Conservation (phyloP, 2,329 filamentous ascomycete species). For the Neonectria coccinea region DNA sequence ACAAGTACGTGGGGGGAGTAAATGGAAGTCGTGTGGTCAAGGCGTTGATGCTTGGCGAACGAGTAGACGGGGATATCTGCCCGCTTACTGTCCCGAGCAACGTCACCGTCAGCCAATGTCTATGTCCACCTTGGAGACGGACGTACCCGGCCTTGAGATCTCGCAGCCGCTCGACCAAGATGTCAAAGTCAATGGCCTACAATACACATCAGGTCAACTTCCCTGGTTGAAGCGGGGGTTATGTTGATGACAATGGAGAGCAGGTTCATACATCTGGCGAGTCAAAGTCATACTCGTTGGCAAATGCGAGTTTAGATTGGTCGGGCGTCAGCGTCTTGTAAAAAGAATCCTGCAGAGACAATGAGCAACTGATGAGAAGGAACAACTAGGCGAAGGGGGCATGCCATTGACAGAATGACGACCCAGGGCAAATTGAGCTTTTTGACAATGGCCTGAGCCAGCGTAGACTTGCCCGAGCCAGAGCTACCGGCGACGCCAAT, state of each 20-base stretch:
- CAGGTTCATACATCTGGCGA: slow-evolving; percentile 73
- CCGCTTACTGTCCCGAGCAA: slow-evolving; percentile 70
- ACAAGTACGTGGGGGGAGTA: slow-evolving; percentile 98
- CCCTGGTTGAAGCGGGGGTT: not conserved
- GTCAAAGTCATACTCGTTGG: slow-evolving; percentile 96
- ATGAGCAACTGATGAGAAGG: slow-evolving; percentile 37
- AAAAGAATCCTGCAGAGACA: slow-evolving; percentile 83
- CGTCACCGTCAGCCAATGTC: slow-evolving; percentile 33
- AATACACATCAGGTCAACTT: slow-evolving; percentile 14
- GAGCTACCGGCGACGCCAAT: slow-evolving; percentile 97
- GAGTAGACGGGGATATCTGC: slow-evolving; percentile 96
- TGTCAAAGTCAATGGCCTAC: slow-evolving; percentile 91
- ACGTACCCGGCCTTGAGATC: slow-evolving; percentile 92
- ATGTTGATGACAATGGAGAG: not conserved
- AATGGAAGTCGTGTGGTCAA: slow-evolving; percentile 84
- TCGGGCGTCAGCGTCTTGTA: slow-evolving; percentile 90
- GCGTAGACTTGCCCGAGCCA: slow-evolving; percentile 92
- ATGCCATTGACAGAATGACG: slow-evolving; percentile 95
- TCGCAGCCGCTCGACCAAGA: slow-evolving; percentile 80
- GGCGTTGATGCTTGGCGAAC: slow-evolving; percentile 88
- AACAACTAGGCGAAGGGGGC: slow-evolving; percentile 35
- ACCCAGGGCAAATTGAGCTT: slow-evolving; percentile 96
- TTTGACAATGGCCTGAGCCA: slow-evolving; percentile 91
- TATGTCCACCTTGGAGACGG: not conserved
- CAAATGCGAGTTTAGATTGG: slow-evolving; percentile 83